Percentiles rank a stretch among this genome's conserved stretches.
Evolutionary conservation across 2,329 filamentous ascomycete genomes (phyloP).

Genomic region (Calonectria honghensis): DNA sequence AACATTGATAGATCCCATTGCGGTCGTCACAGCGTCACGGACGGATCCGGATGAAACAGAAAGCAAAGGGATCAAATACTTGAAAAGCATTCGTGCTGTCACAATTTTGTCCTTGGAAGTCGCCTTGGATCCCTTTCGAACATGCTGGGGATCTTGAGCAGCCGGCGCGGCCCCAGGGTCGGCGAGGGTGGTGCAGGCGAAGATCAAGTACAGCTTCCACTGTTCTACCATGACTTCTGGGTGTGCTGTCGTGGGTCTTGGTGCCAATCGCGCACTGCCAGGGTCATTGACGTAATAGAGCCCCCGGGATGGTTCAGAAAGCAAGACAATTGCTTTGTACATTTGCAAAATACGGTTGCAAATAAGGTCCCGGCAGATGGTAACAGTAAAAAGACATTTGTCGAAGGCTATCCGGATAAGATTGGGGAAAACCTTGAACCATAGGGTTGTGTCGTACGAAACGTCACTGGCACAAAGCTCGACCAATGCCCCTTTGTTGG

Average conservation of each 20-base stretch:
- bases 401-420: constrained; percentile 93
- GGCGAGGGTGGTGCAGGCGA: constrained; percentile 95
- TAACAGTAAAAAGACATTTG: constrained; percentile 92
- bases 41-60: constrained; percentile 87
- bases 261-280: constrained; percentile 70
- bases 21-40: constrained; percentile 91
- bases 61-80: constrained; percentile 91
- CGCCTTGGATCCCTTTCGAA: constrained; percentile 85
- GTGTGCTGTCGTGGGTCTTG: constrained; percentile 80
- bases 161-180: constrained; percentile 80
- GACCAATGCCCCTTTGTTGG: constrained; percentile 88
- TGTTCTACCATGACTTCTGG: constrained; percentile 95
- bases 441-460: constrained; percentile 94
- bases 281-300: constrained; percentile 78
- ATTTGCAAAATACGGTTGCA: constrained; percentile 95
- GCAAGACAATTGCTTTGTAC: constrained; percentile 86
- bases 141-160: constrained; percentile 80
- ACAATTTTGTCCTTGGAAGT: constrained; percentile 85
- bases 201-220: constrained; percentile 98
- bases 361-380: constrained; percentile 91
- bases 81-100: constrained; percentile 91
- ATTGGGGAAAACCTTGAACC: constrained; percentile 99
- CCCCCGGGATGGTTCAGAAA: constrained; percentile 84
- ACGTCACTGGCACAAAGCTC: constrained; percentile 97
- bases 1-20: constrained; percentile 95